Conservation (phyloP, 2,329 filamentous ascomycete genomes). For the Domatiomyces catenatus region DNA sequence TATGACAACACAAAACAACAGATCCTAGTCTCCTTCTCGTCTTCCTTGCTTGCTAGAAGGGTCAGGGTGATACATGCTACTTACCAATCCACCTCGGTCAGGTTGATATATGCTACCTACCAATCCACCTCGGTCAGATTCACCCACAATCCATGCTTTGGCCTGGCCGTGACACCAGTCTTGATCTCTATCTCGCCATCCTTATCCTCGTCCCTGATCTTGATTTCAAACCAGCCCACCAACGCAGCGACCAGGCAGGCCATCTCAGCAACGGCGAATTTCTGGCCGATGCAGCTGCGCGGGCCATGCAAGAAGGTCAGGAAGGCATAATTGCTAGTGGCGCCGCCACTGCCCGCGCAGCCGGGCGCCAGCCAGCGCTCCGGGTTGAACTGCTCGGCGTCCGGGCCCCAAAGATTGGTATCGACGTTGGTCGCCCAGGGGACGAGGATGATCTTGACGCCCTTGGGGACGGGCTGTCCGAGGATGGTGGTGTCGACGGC, state of each 20-base stretch:
- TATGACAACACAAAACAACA: no score
- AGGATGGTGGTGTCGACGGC: conserved; percentile 49
- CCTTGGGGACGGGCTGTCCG: conserved; percentile 51
- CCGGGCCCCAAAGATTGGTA: conserved; percentile 55
- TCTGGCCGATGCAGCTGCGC: conserved; percentile 18
- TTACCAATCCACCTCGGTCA: conserved; percentile 54
- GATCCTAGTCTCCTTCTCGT: no score
- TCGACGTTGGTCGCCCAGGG: conserved; percentile 56
- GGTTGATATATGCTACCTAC: conserved; percentile 37
- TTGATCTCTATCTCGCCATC: conserved; percentile 40
- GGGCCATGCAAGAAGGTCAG: conserved; percentile 62
- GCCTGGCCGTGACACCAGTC: conserved; percentile 55
- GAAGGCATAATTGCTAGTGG: conserved; percentile 55
- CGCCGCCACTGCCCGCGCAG: conserved; percentile 47
- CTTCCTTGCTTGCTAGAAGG: conserved; percentile 19
- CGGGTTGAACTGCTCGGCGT: conserved; percentile 61
- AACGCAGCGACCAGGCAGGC: conserved; percentile 64
- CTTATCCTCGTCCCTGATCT: conserved; percentile 44
- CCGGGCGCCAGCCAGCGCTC: conserved; percentile 52
- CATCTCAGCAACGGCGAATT: conserved; percentile 59
- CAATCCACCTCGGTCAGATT: conserved; percentile 51
- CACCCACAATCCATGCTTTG: conserved; percentile 56
- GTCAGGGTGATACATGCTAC: no score
- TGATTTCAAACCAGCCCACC: conserved; percentile 55
- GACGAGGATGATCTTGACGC: conserved; percentile 51